Base-by-base conservation (phyloP, 129 eudicot species). In the Ambrosia artemisiifolia region DNA sequence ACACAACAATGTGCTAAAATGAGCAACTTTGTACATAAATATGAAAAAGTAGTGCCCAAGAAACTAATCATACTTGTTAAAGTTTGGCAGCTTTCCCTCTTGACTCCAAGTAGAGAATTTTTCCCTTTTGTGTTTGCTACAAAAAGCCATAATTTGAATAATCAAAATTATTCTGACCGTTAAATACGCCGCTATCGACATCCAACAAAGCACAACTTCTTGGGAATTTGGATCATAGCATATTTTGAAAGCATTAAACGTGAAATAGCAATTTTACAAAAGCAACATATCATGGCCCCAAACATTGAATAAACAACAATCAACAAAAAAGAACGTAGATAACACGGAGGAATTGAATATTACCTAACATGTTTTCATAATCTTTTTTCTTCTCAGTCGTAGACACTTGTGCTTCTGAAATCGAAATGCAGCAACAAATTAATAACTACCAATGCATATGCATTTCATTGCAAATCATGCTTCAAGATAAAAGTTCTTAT, bases 321-420 rank as follows among this genome's bases (percentile, higher is more conserved):
- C 59, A 42, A 10, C 73, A 10, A 24, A 43, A 34, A 24, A 24
- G 11, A 9, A 9, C 11, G n/a, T 48, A 12, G 14, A 48, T 17
- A 43, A 33, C 17, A 59, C 46, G 38, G 18, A 24, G 46, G 67
- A 42, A 19, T 60, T 48, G 59, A 72, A 43, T 35, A 72, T 69
- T 48, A 73, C 77, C 77, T 73, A 70, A 61, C 48, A 48, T 70
- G 62, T 73, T 48, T n/a, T 62, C 28, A 49, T 35, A 32, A 62
- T 62, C 70, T 14, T 11, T 17, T 46, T 61, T 61, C 61, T 62
- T 73, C 7, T 47, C 35, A 48, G 69, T 61, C 24, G 77, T 61
- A 73, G 77, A 61, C 70, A 73, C 62, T 73, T 73, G 70, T 19
- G 51, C 70, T 49, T 47, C 50, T 32, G 70, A 73, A 61, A 62